Percentiles rank a stretch among this genome's conserved stretches.
Conservation (phyloP, 805 yeast species). For the Metschnikowia colocasiae region DNA sequence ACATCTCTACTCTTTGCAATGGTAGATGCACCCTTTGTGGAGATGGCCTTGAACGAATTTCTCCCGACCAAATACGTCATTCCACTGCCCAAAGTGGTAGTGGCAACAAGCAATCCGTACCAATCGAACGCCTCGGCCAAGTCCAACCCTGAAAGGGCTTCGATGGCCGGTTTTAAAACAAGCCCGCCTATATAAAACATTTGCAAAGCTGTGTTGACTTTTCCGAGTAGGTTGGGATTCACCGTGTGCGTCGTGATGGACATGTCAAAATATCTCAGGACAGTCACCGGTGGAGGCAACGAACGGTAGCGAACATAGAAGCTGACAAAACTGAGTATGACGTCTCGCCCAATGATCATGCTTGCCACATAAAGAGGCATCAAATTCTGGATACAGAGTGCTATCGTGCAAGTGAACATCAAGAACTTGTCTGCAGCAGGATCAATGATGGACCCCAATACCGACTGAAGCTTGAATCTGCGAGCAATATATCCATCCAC, state of each 20-base stretch:
- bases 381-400: conserved; percentile 61
- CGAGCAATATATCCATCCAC: conserved; percentile 92
- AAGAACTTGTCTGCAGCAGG: conserved; percentile 93
- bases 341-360: conserved; percentile 81
- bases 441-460: conserved; percentile 86
- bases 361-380: conserved; percentile 66
- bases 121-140: conserved; percentile 19
- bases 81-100: conserved; percentile 77
- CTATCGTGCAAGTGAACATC: conserved; percentile 80
- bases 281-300: conserved; percentile 71
- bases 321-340: conserved; percentile 67
- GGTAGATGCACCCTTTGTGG: conserved; percentile 8
- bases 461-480: conserved; percentile 66
- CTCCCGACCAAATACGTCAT: conserved; percentile 68
- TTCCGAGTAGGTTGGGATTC: conserved; percentile 80
- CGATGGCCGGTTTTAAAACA: conserved; percentile 34
- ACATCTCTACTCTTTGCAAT: conserved; percentile 8
- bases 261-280: conserved; percentile 72
- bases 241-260: conserved; percentile 76
- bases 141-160: conserved; percentile 17
- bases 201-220: conserved; percentile 86
- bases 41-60: conserved; percentile 53
- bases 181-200: conserved; percentile 75
- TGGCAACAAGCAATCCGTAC: conserved; percentile 29
- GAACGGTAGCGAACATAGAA: conserved; percentile 68